These are phyloP conservation scores for Tulasnella calospora DNA, from an alignment of 768 basidiomycete genomes.

Conservation along the genomic window DNA sequence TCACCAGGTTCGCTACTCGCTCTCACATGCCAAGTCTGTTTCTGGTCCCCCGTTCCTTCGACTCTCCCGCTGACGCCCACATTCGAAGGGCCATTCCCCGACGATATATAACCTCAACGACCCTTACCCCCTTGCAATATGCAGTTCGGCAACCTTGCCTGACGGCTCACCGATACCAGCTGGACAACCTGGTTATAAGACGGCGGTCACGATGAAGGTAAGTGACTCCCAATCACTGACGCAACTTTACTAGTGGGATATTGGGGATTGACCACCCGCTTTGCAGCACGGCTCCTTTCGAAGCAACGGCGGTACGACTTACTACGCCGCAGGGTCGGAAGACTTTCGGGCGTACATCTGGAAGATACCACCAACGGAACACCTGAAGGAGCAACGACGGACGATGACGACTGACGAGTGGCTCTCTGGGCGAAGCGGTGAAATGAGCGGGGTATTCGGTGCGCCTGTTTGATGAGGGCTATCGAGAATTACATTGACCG, in stretches of 20 bases:
- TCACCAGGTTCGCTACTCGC: slow-evolving; percentile 14
- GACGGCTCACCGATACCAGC: slow-evolving; percentile 15
- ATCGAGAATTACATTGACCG: not conserved
- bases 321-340: slow-evolving; percentile 20
- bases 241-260: not conserved
- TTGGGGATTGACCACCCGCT: not conserved
- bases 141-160: not conserved
- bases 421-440: not conserved
- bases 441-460: not conserved
- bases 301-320: not conserved
- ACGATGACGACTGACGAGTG: slow-evolving; percentile 13
- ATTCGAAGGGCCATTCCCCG: not conserved
- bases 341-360: slow-evolving; percentile 22
- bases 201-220: slow-evolving; percentile 18
- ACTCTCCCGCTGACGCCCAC: not conserved
- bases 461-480: not conserved
- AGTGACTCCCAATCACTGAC: not conserved
- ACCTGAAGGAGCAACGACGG: slow-evolving; percentile 14
- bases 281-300: slow-evolving; percentile 18
- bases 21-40: slow-evolving; percentile 16
- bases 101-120: slow-evolving; percentile 18
- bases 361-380: slow-evolving; percentile 10
- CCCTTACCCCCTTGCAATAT: slow-evolving; percentile 14
- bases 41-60: not conserved
- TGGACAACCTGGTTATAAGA: not conserved